Conservation (phyloP, 495 filamentous ascomycete genomes). For the Friedmanniomyces endolithicus region DNA sequence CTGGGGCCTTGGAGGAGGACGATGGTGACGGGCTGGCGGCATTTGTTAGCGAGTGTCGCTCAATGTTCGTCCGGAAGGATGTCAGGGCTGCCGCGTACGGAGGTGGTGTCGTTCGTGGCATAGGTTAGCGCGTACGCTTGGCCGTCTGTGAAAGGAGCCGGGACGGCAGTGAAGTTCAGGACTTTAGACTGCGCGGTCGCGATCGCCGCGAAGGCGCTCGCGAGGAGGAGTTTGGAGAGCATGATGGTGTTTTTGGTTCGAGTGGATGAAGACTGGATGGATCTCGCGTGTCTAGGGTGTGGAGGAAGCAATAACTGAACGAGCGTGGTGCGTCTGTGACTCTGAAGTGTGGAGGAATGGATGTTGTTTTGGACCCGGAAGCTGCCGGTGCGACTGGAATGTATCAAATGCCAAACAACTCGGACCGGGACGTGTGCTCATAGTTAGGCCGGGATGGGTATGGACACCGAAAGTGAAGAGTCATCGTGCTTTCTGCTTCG, state of each 20-base stretch:
- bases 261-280: background rate
- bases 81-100: constrained; percentile 2
- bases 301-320: background rate
- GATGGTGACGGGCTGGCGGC: constrained; percentile 23
- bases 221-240: constrained; percentile 14
- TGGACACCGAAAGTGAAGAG: too few relatives aligned
- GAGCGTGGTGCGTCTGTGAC: background rate
- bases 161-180: constrained; percentile 20
- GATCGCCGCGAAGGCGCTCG: constrained; percentile 20
- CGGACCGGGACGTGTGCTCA: too few relatives aligned
- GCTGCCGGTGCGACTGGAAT: background rate
- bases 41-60: background rate
- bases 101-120: constrained; percentile 16
- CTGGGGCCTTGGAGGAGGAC: constrained; percentile 26
- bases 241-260: constrained; percentile 1
- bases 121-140: constrained; percentile 14
- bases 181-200: constrained; percentile 23
- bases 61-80: background rate
- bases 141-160: constrained; percentile 15
- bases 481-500: too few relatives aligned
- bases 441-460: too few relatives aligned
- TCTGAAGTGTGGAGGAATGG: background rate
- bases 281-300: background rate
- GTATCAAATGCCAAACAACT: too few relatives aligned
- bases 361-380: background rate